Percentiles rank a stretch among this genome's conserved stretches.
These are phyloP conservation scores for Phytophthora citricola DNA, from an alignment of 352 stramenopile species.

Conservation along the genomic window DNA sequence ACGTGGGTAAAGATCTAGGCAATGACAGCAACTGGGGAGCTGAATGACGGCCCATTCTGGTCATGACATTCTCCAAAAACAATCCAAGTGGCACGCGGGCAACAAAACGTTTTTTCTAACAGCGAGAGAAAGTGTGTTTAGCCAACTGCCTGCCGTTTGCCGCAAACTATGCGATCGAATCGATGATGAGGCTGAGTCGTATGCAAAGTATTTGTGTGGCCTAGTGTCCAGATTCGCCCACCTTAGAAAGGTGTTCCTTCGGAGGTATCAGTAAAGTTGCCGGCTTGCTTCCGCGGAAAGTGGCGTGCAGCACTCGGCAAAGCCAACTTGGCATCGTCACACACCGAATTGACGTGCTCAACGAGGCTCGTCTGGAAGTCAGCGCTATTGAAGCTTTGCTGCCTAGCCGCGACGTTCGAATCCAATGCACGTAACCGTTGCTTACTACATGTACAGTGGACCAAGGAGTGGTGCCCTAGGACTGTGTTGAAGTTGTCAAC, in stretches of 20 bases:
- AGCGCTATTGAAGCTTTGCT: constrained; percentile 1
- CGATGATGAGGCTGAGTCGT: not conserved
- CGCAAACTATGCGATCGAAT: not conserved
- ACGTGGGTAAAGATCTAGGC: not conserved
- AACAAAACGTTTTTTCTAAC: constrained; percentile 22
- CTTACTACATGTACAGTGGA: not conserved
- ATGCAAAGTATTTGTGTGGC: not conserved
- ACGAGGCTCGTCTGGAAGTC: constrained; percentile 10
- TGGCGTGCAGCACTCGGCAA: not conserved
- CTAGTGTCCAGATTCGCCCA: too few relatives aligned
- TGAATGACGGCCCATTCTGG: not conserved
- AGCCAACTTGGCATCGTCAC: constrained; percentile 6
- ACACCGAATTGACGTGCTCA: not conserved
- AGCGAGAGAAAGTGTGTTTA: constrained; percentile 3
- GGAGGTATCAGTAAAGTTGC: constrained; percentile 4
- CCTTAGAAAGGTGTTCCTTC: constrained; percentile 2
- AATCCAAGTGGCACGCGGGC: constrained; percentile 17
- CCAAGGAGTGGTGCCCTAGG: too few relatives aligned
- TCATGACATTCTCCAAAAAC: constrained; percentile 15
- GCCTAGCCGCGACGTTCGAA: not conserved
- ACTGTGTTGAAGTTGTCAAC: constrained; percentile 26
- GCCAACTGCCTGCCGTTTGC: not conserved
- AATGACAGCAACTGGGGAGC: constrained; percentile 7
- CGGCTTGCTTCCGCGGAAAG: not conserved
- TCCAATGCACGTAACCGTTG: not conserved